phyloP scores from a whole-genome alignment of 305 asterid species.

The Lippia alba region DNA sequence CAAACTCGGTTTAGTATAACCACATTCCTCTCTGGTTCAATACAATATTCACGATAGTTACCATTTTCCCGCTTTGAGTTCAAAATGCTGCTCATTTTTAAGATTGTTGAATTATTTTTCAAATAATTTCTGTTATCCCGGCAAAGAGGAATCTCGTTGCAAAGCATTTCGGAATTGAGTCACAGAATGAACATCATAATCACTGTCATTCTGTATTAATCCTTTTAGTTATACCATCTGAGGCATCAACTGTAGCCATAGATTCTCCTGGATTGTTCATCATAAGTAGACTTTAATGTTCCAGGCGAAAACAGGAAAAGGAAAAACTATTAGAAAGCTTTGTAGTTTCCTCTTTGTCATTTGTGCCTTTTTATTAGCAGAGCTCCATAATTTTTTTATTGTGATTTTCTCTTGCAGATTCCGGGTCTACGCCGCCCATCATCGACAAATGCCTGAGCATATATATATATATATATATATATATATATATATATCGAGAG shows the following conservation, averaged over 20 bases:
- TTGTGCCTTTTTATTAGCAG: not conserved
- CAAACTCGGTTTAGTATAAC: not conserved
- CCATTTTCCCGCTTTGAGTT: constrained; percentile 1
- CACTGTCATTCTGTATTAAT: not conserved
- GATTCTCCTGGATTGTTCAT: not conserved
- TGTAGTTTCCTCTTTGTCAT: not conserved
- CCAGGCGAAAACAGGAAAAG: not conserved
- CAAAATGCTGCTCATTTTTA: not conserved
- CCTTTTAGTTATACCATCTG: not conserved
- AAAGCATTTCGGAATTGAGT: not conserved
- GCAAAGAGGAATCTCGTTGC: not conserved
- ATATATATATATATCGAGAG: no score
- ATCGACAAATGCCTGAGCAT: constrained; percentile 32
- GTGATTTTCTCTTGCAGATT: constrained; percentile 57
- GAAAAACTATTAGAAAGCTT: not conserved
- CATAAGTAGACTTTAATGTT: not conserved
- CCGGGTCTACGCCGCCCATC: constrained; percentile 64
- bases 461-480: no score
- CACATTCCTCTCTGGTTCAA: not conserved
- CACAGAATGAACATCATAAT: not conserved
- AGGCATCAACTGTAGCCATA: not conserved
- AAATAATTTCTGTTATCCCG: no score
- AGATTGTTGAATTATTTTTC: no score
- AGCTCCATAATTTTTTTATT: not conserved
- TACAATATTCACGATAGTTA: not conserved